Evolutionary conservation across 2,329 filamentous ascomycete species (phyloP).

Genomic region (Septoria linicola): DNA sequence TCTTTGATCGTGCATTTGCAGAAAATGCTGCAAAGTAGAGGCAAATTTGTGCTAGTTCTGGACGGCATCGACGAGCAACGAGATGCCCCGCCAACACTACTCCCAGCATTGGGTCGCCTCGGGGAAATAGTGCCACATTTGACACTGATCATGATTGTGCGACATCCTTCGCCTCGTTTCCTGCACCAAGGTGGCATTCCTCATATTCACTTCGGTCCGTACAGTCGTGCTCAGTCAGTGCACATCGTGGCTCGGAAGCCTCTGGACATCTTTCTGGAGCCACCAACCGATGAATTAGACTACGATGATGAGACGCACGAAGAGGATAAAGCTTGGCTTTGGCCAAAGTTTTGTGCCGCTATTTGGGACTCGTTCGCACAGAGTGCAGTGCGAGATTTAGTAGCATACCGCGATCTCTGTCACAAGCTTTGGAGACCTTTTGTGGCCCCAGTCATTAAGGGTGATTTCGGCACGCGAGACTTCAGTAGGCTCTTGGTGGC

Average conservation of each 20-base stretch:
- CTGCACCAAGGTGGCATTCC: slow-evolving; percentile 70
- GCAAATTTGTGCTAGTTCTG: slow-evolving; percentile 76
- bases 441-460: slow-evolving; percentile 70
- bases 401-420: slow-evolving; percentile 68
- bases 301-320: slow-evolving; percentile 49
- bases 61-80: slow-evolving; percentile 84
- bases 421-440: slow-evolving; percentile 81
- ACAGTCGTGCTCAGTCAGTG: slow-evolving; percentile 76
- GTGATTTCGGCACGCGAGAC: slow-evolving; percentile 72
- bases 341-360: slow-evolving; percentile 76
- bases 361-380: slow-evolving; percentile 85
- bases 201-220: slow-evolving; percentile 79
- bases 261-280: slow-evolving; percentile 47
- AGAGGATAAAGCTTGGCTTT: slow-evolving; percentile 67
- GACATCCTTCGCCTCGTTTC: slow-evolving; percentile 65
- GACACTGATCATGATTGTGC: slow-evolving; percentile 74
- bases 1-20: slow-evolving; percentile 71
- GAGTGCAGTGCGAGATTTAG: slow-evolving; percentile 75
- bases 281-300: slow-evolving; percentile 42
- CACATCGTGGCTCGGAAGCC: slow-evolving; percentile 66
- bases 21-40: slow-evolving; percentile 57
- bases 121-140: slow-evolving; percentile 77
- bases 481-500: slow-evolving; percentile 80
- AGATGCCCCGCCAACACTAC: slow-evolving; percentile 73
- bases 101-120: slow-evolving; percentile 77